Evolutionary conservation across 208 protist species (phyloP), one percentile per base, ranked within the genome.

Genomic region (Leishmania tarentolae): DNA sequence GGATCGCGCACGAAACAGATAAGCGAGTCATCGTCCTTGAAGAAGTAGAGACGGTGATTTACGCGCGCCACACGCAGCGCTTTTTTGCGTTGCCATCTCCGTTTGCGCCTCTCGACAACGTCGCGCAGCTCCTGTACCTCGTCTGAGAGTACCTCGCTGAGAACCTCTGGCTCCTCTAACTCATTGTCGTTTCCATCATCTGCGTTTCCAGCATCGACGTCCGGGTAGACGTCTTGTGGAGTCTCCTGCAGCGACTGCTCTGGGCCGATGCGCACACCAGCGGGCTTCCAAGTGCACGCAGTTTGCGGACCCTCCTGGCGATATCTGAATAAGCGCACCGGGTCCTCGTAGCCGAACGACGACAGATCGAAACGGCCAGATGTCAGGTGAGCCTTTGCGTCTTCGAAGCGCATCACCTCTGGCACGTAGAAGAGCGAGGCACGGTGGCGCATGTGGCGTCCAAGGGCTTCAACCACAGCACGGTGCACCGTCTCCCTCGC

Each of bases 371-470:
- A 82, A 73, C 61, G 74, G 15, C 95, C 95, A 31, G 31, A 68
- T 70, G 87, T 72, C 13, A 96, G 79, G 78, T 89, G 84, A 61
- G 75, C 66, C 68, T 81, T 19, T 11, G 93, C 93, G 52, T 86
- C 80, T 21, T 95, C 93, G 76, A 89, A 94, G 0, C 78, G 50
- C 35, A 94, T 61, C 72, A 98, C 90, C 81, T 96, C 86, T 17
- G 89, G 84, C 8, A 88, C 78, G 72, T 92, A 90, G 50, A 97
- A 92, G 81, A 98, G 85, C 59, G 95, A 98, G 35, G 88, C 88
- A 40, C 95, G 93, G 75, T 96, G 70, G 52, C 84, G 82, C 28
- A 98, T 82, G 42, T 91, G 87, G 17, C 79, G 88, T 37, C 82
- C 81, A 9, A 97, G 89, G 42, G 80, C 72, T 35, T 88, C 85